A percentile compares a stretch with the other conserved stretches of the same genome.
phyloP scores from a whole-genome alignment of 257 asterid genomes.

The Rubia yunnanensis region DNA sequence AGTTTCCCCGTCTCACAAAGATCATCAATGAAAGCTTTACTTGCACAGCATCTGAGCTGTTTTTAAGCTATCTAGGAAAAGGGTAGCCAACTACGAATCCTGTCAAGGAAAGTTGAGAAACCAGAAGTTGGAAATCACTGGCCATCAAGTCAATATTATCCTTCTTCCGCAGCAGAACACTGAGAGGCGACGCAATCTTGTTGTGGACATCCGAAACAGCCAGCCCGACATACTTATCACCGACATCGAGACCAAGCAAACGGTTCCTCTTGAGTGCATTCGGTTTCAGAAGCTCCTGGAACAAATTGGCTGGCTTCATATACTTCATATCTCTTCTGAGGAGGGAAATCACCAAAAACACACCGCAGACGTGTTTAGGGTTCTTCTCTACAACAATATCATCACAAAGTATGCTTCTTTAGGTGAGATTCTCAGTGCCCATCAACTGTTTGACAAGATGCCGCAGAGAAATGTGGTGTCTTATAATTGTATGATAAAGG shows the following conservation, averaged over 20 bases:
- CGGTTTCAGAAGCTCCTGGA: constrained; percentile 50
- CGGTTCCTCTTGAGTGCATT: constrained; percentile 30
- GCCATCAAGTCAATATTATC: constrained; percentile 60
- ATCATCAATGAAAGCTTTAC: constrained; percentile 58
- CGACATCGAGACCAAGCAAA: constrained; percentile 88
- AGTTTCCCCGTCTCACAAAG: constrained; percentile 63
- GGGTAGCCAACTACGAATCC: constrained; percentile 68
- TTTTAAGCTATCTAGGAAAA: constrained; percentile 29
- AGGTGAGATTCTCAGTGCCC: too few species aligned
- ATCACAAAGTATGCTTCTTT: too few species aligned
- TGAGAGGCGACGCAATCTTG: constrained; percentile 63
- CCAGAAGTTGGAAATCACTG: constrained; percentile 56
- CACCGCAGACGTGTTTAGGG: too few species aligned
- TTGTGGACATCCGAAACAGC: constrained; percentile 61
- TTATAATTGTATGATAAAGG: too few species aligned
- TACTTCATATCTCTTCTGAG: constrained; percentile 87
- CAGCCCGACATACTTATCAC: constrained; percentile 82
- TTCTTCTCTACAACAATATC: too few species aligned
- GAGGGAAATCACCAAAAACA: too few species aligned
- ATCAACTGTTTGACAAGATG: too few species aligned
- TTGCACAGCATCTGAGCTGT: constrained; percentile 40
- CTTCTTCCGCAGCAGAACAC: constrained; percentile 66
- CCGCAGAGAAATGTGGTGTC: too few species aligned
- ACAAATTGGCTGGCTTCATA: constrained; percentile 51
- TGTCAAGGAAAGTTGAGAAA: constrained; percentile 46